phyloP scores from a whole-genome alignment of 768 basidiomycete species.

The Termitomyces sp. region DNA sequence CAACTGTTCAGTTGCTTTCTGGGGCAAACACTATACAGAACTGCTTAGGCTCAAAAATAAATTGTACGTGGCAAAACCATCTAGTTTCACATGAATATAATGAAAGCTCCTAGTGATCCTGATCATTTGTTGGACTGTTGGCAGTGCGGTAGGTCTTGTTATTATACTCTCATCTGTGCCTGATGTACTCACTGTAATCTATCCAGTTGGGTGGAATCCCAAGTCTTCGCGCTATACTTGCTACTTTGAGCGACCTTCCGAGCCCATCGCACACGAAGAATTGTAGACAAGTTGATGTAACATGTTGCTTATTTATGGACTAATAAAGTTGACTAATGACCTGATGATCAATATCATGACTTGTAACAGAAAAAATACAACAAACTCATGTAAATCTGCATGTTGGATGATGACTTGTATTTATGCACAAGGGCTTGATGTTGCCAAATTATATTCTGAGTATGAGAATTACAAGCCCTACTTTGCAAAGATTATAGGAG shows the following conservation, averaged over 20 bases:
- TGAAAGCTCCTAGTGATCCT: conserved; percentile 33
- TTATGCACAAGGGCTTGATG: neutral
- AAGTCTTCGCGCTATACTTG: conserved; percentile 27
- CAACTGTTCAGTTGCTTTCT: conserved; percentile 29
- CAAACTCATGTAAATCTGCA: neutral
- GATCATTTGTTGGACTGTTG: conserved; percentile 43
- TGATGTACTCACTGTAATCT: neutral
- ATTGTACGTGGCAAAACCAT: conserved; percentile 30
- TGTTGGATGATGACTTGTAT: neutral
- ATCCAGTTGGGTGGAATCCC: conserved; percentile 31
- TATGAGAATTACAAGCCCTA: neutral
- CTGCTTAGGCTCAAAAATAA: conserved; percentile 38
- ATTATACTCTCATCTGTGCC: neutral
- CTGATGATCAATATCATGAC: too few species aligned
- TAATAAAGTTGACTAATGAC: neutral
- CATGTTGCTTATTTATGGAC: too few species aligned
- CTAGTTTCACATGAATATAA: neutral
- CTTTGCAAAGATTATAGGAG: neutral
- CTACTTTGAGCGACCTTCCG: conserved; percentile 19
- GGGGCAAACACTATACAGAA: conserved; percentile 38
- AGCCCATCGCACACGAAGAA: neutral
- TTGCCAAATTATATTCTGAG: too few species aligned
- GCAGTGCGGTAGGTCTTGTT: conserved; percentile 37
- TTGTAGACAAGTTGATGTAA: neutral
- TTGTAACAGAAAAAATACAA: neutral